Conservation (phyloP, 805 yeast genomes). For the Teunomyces kruisii region DNA sequence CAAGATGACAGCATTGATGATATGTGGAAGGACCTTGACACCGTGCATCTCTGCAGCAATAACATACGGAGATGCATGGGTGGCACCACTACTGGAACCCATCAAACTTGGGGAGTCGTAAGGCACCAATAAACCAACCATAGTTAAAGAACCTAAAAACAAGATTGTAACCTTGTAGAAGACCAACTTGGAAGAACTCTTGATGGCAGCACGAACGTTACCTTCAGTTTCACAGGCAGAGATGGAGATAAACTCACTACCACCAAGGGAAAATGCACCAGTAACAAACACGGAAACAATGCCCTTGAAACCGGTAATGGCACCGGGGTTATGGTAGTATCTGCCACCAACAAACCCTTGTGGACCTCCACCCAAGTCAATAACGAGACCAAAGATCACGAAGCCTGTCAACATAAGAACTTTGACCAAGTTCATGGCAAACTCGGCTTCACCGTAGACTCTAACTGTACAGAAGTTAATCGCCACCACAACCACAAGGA, state of each 20-base stretch:
- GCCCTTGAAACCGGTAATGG: constrained; percentile 29
- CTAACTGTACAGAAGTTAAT: constrained; percentile 27
- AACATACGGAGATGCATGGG: constrained; percentile 28
- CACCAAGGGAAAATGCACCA: constrained; percentile 34
- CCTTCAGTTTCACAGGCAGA: constrained; percentile 29
- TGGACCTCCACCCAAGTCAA: constrained; percentile 27
- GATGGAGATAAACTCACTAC: constrained; percentile 33
- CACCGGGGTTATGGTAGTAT: constrained; percentile 35
- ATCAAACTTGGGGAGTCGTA: constrained; percentile 29
- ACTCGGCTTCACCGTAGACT: constrained; percentile 32
- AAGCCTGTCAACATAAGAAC: constrained; percentile 26
- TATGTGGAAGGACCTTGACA: constrained; percentile 27
- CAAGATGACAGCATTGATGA: constrained; percentile 32
- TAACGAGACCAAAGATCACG: constrained; percentile 26
- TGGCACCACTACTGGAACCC: constrained; percentile 27
- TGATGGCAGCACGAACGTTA: constrained; percentile 20
- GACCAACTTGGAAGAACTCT: constrained; percentile 24
- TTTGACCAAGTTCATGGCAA: constrained; percentile 26
- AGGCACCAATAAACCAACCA: constrained; percentile 42
- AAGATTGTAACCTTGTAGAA: constrained; percentile 25
- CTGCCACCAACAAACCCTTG: constrained; percentile 31
- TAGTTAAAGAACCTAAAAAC: constrained; percentile 26
- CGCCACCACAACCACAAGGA: constrained; percentile 19
- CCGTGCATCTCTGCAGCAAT: constrained; percentile 28
- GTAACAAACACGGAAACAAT: constrained; percentile 30